A percentile compares a stretch with the other conserved stretches of the same genome.
These are phyloP conservation scores for Umbelopsis isabellina DNA, from an alignment of 192 early-diverging fungal genomes.

Conservation along the genomic window DNA sequence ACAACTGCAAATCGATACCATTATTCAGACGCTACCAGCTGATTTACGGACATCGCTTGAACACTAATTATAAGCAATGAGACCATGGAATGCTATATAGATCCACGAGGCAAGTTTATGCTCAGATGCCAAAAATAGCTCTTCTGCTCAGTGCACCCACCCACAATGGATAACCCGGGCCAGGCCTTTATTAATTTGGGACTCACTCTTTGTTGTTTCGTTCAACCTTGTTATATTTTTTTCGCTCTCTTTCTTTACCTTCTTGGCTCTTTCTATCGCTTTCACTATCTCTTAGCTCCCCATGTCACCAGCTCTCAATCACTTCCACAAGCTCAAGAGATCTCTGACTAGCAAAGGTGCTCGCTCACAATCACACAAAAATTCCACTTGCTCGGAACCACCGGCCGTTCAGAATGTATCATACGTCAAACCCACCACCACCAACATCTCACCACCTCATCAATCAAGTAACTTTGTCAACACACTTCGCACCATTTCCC, in stretches of 20 bases:
- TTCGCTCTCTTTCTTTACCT: neutral
- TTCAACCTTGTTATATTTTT: neutral
- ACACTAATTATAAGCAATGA: neutral
- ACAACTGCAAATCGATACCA: conserved; percentile 12
- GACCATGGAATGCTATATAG: no score
- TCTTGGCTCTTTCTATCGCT: neutral
- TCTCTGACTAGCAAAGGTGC: conserved; percentile 6
- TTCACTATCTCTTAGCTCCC: neutral
- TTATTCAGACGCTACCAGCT: conserved; percentile 1
- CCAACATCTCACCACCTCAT: neutral
- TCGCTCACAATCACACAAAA: neutral
- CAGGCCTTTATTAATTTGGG: neutral
- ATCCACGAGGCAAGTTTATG: neutral
- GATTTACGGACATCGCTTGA: conserved; percentile 14
- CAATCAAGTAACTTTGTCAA: conserved; percentile 28
- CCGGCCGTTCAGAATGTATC: conserved; percentile 6
- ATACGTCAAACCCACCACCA: conserved; percentile 12
- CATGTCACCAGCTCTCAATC: conserved; percentile 1
- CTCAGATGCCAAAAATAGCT: conserved; percentile 9
- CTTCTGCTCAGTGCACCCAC: neutral
- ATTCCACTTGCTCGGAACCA: neutral
- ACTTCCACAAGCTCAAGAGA: conserved; percentile 1
- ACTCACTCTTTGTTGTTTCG: conserved; percentile 11
- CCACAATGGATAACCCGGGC: neutral
- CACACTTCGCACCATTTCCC: conserved; percentile 30